Conservation (phyloP, 768 basidiomycete genomes). For the Pleurotus pulmonarius region DNA sequence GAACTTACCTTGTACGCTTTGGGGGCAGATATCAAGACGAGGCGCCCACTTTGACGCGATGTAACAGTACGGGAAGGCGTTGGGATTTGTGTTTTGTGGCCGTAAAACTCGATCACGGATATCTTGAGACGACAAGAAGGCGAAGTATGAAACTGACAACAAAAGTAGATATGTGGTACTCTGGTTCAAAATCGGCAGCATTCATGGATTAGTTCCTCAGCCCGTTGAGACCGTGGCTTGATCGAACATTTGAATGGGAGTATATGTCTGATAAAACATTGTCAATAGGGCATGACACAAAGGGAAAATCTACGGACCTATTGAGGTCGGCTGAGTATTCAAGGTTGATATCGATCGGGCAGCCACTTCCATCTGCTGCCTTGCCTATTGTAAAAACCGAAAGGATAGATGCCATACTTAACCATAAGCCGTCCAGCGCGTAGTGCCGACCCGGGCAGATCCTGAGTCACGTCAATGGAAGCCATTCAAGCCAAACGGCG, state of each 20-base stretch:
- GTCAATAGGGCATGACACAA: not conserved
- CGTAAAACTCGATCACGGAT: too few relatives aligned
- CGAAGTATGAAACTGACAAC: too few relatives aligned
- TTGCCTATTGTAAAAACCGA: constrained; percentile 4
- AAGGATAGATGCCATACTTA: constrained; percentile 8
- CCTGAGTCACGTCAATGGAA: not conserved
- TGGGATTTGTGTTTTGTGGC: too few relatives aligned
- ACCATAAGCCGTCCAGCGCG: constrained; percentile 8
- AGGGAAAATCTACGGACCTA: not conserved
- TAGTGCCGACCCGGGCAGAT: constrained; percentile 5
- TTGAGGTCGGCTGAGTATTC: not conserved
- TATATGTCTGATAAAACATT: constrained; percentile 15
- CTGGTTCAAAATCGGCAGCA: not conserved
- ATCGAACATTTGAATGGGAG: constrained; percentile 23
- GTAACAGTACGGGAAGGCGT: too few relatives aligned
- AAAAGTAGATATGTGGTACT: too few relatives aligned
- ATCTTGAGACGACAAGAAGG: too few relatives aligned
- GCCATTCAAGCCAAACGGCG: not conserved
- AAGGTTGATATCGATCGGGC: not conserved
- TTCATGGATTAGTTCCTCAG: constrained; percentile 13
- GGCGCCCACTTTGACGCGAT: too few relatives aligned
- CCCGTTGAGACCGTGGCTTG: constrained; percentile 19
- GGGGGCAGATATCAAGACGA: too few relatives aligned
- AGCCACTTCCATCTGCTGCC: not conserved
- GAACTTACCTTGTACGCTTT: too few relatives aligned